These are phyloP conservation scores for Aspergillus affinis DNA, from an alignment of 495 filamentous ascomycete genomes.

Conservation along the genomic window DNA sequence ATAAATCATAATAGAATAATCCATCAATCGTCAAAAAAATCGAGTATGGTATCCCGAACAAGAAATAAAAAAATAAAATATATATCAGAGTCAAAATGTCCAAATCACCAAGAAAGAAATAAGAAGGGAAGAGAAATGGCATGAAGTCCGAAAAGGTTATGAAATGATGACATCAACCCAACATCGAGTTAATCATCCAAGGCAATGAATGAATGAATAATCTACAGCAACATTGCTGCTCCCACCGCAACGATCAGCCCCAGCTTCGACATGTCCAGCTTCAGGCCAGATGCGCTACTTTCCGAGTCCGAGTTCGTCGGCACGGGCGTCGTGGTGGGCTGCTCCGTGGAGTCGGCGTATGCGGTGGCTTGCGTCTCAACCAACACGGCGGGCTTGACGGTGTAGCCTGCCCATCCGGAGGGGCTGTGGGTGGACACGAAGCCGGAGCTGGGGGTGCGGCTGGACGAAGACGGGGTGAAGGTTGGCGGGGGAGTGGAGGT, in stretches of 20 bases:
- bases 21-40: constrained; percentile 7
- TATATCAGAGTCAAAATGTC: not conserved
- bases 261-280: not conserved
- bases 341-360: constrained; percentile 16
- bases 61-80: constrained; percentile 4
- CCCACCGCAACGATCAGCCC: not conserved
- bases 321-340: constrained; percentile 16
- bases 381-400: constrained; percentile 7
- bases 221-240: not conserved
- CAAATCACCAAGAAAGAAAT: not conserved
- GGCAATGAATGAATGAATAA: not conserved
- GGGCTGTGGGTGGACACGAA: constrained; percentile 5
- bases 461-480: constrained; percentile 26
- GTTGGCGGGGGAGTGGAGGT: constrained; percentile 27
- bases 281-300: not conserved
- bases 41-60: constrained; percentile 2
- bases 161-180: not conserved
- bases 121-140: constrained; percentile 4
- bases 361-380: constrained; percentile 5
- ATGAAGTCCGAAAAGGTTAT: constrained; percentile 2
- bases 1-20: not conserved
- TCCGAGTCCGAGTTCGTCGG: constrained; percentile 11
- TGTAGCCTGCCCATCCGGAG: constrained; percentile 2
- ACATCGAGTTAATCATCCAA: no score
- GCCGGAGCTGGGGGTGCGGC: constrained; percentile 21